Percentiles rank a stretch among this genome's conserved stretches.
Conservation (phyloP, 1,139 yeast genomes). For the Geotrichum siamense region DNA sequence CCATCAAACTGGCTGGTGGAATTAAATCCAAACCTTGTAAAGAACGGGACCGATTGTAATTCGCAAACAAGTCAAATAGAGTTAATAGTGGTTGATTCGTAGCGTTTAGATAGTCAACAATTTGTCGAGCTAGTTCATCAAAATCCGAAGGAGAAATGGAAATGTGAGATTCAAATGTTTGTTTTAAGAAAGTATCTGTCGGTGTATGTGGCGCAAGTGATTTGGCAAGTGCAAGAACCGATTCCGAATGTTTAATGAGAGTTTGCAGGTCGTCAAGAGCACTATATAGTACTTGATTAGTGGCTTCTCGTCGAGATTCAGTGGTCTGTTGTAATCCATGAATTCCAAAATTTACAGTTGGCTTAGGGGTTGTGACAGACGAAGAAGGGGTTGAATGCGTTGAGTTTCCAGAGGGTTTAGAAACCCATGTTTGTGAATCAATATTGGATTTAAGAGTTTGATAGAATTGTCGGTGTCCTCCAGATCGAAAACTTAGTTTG, state of each 20-base stretch:
- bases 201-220: conserved; percentile 36
- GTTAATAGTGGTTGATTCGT: conserved; percentile 38
- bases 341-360: conserved; percentile 42
- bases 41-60: conserved; percentile 51
- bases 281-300: conserved; percentile 54
- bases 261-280: conserved; percentile 75
- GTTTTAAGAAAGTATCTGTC: conserved; percentile 21
- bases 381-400: neutral
- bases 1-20: conserved; percentile 50
- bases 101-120: conserved; percentile 46
- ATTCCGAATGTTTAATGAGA: conserved; percentile 70
- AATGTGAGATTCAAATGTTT: conserved; percentile 23
- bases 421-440: conserved; percentile 24
- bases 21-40: conserved; percentile 47
- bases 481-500: conserved; percentile 34
- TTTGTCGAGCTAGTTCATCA: conserved; percentile 49
- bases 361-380: neutral
- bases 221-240: conserved; percentile 54
- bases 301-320: conserved; percentile 50
- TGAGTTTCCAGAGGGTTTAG: too few species aligned
- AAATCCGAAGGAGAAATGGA: conserved; percentile 37
- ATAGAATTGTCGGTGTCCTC: conserved; percentile 32
- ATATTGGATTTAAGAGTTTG: conserved; percentile 27
- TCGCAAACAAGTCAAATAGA: conserved; percentile 51
- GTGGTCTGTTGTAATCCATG: conserved; percentile 61